Base-by-base conservation (phyloP, 1,284 basidiomycete genomes). In the Pisolithus thermaeus region DNA sequence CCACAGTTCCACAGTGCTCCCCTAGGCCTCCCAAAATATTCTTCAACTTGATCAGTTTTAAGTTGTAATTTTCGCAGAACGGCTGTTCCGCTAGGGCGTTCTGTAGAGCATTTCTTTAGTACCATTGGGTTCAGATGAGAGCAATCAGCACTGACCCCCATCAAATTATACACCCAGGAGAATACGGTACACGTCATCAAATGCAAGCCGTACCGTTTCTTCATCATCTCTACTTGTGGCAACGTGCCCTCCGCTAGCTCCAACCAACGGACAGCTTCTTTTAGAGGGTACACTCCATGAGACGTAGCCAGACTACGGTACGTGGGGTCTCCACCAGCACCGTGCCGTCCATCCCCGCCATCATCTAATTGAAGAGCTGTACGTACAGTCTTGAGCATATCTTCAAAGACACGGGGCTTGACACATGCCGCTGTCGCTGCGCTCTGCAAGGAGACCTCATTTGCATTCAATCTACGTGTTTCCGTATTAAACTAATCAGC, bases 91-190 rank as follows among this genome's bases (percentile, higher is more conserved):
- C 52, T 11, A 70, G 51, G 1, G 56, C 37, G 16, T 57, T 37
- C 39, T 69, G 7, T 25, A 12, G 7, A 35, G 9, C 3, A 11
- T 3, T 7, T 16, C 12, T 35, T 35, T 4, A 35, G 32, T 32
- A 14, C 37, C 12, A 44, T 16, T n/a, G 16, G 14, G 43, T 32
- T 25, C 25, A 22, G 30, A 32, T 25, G 8, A 7, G 8, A 1
- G 47, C 18, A 8, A 36, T 0, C 4, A 3, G 0, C 22, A 0
- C 51, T 38, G 14, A 64, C 66, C 60, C 69, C 65, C 39, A 67
- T 57, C 37, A 69, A 32, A 16, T 67, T 61, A 25, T 57, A 68
- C 4, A 67, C 60, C 67, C 66, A 66, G 43, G 52, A 58, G 53
- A 69, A 69, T 7, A 69, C 8, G n/a, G 61, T 62, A 18, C 65